Percentiles rank a stretch among this genome's conserved stretches.
phyloP scores from a whole-genome alignment of 2,329 filamentous ascomycete genomes.

The Chaetoscypha palmicola region DNA sequence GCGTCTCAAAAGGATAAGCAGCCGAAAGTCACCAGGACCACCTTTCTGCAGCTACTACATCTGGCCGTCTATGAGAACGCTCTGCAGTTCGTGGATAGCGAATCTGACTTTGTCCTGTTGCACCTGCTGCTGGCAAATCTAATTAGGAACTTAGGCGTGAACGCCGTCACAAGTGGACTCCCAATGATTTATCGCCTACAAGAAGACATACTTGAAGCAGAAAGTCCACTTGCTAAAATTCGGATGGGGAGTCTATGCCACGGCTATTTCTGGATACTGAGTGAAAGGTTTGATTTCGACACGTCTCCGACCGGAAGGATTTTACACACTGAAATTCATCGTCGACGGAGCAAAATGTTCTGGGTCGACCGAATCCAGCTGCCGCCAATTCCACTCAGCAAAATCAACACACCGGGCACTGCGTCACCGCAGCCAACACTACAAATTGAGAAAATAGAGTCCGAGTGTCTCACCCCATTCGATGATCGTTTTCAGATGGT shows the following conservation, averaged over 20 bases:
- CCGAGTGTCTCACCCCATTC: conserved; percentile 64
- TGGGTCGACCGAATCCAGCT: conserved; percentile 72
- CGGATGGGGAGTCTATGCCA: conserved; percentile 78
- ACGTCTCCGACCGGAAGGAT: conserved; percentile 59
- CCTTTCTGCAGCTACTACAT: conserved; percentile 76
- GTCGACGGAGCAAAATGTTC: conserved; percentile 64
- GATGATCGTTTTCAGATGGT: conserved; percentile 66
- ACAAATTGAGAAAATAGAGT: conserved; percentile 47
- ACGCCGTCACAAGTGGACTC: conserved; percentile 68
- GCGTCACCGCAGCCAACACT: conserved; percentile 38
- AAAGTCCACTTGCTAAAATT: conserved; percentile 63
- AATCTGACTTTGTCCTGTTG: conserved; percentile 68
- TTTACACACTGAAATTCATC: conserved; percentile 68
- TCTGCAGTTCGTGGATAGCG: conserved; percentile 62
- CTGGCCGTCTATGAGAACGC: conserved; percentile 86
- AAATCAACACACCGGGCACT: conserved; percentile 49
- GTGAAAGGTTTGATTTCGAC: conserved; percentile 71
- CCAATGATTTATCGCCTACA: conserved; percentile 88
- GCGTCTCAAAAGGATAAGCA: conserved; percentile 43
- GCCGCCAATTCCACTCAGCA: conserved; percentile 58
- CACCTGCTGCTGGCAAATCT: conserved; percentile 71
- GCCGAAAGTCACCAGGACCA: conserved; percentile 18
- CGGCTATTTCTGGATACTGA: conserved; percentile 79
- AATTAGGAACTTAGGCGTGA: conserved; percentile 72
- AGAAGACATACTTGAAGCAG: conserved; percentile 67